These are phyloP conservation scores for Stephanodiscus minutulus DNA, from an alignment of 108 stramenopile genomes.

Conservation along the genomic window DNA sequence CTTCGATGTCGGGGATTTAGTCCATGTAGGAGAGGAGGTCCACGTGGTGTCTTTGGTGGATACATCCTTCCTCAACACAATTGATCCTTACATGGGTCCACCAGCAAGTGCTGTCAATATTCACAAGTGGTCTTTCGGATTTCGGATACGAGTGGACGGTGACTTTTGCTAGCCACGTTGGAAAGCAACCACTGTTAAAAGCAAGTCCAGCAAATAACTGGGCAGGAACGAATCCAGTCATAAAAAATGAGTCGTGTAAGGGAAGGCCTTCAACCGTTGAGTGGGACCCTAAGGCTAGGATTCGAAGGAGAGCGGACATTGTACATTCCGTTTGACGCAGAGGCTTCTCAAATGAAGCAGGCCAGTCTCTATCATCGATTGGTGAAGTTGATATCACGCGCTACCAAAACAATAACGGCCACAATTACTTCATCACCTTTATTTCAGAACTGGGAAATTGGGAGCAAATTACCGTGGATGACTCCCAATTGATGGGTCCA, in stretches of 20 bases:
- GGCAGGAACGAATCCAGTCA: slow-evolving; percentile 75
- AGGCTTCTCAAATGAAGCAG: slow-evolving; percentile 58
- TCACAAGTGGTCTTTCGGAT: slow-evolving; percentile 74
- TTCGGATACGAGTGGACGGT: slow-evolving; percentile 83
- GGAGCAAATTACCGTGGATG: slow-evolving; percentile 59
- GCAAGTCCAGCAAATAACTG: slow-evolving; percentile 68
- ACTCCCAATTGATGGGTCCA: slow-evolving; percentile 69
- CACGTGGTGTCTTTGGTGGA: slow-evolving; percentile 30
- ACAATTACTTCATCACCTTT: slow-evolving; percentile 86
- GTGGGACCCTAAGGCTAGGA: slow-evolving; percentile 72
- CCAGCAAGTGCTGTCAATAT: slow-evolving; percentile 52
- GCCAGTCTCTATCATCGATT: slow-evolving; percentile 62
- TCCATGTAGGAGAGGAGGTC: slow-evolving; percentile 50
- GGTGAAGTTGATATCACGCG: slow-evolving; percentile 68
- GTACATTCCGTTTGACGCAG: slow-evolving; percentile 64
- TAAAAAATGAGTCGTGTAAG: slow-evolving; percentile 52
- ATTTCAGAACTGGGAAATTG: slow-evolving; percentile 48
- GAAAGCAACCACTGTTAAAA: slow-evolving; percentile 64
- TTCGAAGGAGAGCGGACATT: slow-evolving; percentile 62
- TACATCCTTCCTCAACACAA: slow-evolving; percentile 29
- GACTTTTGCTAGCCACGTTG: slow-evolving; percentile 73
- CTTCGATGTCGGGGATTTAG: slow-evolving; percentile 39
- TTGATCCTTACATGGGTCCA: slow-evolving; percentile 31
- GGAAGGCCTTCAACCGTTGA: slow-evolving; percentile 68
- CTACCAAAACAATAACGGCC: slow-evolving; percentile 78